Base-by-base conservation (phyloP, 2,329 filamentous ascomycete species). In the Elsinoe perseae region DNA sequence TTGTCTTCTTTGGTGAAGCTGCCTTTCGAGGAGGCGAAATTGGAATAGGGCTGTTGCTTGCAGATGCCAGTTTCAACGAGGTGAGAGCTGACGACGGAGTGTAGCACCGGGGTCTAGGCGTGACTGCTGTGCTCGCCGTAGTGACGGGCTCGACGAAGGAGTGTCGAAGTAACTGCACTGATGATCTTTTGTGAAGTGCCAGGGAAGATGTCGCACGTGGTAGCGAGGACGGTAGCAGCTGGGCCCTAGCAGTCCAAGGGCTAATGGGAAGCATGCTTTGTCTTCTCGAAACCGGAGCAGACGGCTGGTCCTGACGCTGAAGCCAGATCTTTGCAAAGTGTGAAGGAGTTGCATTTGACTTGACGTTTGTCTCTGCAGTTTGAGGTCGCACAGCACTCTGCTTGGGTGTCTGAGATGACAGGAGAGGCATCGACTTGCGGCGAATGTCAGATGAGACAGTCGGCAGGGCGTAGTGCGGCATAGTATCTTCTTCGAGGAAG, bases 361-460 rank as follows among this genome's bases (percentile, higher is more conserved):
- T 63, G 57, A 63, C 64, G 9, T 60, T 59, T 10, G 66, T 67
- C 50, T 65, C 64, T 7, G 67, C 64, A 16, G 66, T 69, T 5
- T 50, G 57, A n/a, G 66, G 66, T 52, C 65, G 58, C 2, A 52
- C 18, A 9, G 36, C 55, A n/a, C 38, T 55, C 56, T 16, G 58
- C 23, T 23, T 61, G 56, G 20, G 66, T 61, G 50, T 61, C 54
- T 25, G 59, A 32, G 38, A 53, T 40, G 32, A 9, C 18, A 63
- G 55, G 5, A 63, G 56, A 42, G 67, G 66, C 14, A 70, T 57
- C 8, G 67, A 68, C 53, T 68, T 68, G 21, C 67, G 65, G 32
- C 67, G 61, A 16, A 65, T 62, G 46, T 65, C 62, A 34, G 59
- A 68, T 2, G 68, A 60, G 18, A 66, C 54, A 1, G 67, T 70